phyloP scores from a whole-genome alignment of 1,284 basidiomycete species.

The Ceratobasidium sp. region DNA sequence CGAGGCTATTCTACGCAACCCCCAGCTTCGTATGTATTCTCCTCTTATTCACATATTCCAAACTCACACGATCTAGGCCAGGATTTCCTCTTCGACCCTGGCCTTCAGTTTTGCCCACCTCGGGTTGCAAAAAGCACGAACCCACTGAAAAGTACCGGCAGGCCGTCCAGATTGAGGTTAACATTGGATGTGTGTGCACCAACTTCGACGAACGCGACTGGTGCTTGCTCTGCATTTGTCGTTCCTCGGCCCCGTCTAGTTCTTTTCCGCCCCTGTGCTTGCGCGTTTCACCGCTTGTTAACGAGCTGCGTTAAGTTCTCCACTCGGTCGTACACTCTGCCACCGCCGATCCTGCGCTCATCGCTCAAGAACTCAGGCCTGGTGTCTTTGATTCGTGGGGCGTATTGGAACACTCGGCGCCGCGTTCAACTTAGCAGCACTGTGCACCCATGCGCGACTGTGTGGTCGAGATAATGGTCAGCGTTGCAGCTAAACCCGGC shows the following conservation, averaged over 20 bases:
- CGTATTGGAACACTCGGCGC: constrained; percentile 82
- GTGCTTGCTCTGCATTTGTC: constrained; percentile 72
- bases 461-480: constrained; percentile 86
- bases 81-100: constrained; percentile 89
- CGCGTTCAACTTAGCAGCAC: constrained; percentile 88
- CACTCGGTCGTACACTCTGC: constrained; percentile 77
- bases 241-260: constrained; percentile 62
- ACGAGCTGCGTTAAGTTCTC: constrained; percentile 85
- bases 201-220: constrained; percentile 74
- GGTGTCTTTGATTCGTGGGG: constrained; percentile 83
- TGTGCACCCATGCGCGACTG: constrained; percentile 93
- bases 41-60: constrained; percentile 52
- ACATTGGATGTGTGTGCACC: constrained; percentile 85
- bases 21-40: constrained; percentile 79
- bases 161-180: constrained; percentile 82
- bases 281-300: constrained; percentile 78
- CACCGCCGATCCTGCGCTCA: constrained; percentile 68
- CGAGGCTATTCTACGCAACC: constrained; percentile 86
- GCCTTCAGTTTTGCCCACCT: constrained; percentile 78
- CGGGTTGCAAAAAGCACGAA: constrained; percentile 79
- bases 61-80: constrained; percentile 67
- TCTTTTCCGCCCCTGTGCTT: constrained; percentile 59
- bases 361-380: constrained; percentile 84
- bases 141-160: constrained; percentile 87
- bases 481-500: constrained; percentile 65